Conservation (phyloP, 1,284 basidiomycete genomes). For the Filobasidium uniguttulatum region DNA sequence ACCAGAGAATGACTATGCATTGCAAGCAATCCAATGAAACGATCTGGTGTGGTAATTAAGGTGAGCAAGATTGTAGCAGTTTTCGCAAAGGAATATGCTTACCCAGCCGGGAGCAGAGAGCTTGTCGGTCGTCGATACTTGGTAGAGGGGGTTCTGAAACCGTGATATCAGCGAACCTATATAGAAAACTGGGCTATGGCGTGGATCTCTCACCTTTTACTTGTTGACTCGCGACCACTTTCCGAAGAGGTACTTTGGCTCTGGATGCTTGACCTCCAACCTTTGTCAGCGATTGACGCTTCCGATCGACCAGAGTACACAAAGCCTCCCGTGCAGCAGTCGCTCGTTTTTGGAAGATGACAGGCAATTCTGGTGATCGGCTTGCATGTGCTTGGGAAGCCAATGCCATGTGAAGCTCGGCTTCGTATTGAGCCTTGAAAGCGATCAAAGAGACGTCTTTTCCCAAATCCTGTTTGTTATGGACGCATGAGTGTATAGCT, state of each 20-base stretch:
- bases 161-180: too few relatives aligned
- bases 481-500: too few relatives aligned
- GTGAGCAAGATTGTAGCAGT: too few relatives aligned
- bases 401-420: constrained; percentile 21
- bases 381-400: constrained; percentile 18
- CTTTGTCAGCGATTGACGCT: constrained; percentile 24
- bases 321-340: constrained; percentile 33
- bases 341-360: constrained; percentile 10
- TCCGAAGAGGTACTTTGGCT: constrained; percentile 14
- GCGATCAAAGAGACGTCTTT: constrained; percentile 14
- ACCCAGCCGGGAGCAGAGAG: background rate
- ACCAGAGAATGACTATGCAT: constrained; percentile 8
- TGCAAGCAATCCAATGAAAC: constrained; percentile 1
- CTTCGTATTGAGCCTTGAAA: constrained; percentile 18
- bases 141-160: background rate
- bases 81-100: background rate
- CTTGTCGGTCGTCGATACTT: background rate
- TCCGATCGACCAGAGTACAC: constrained; percentile 29
- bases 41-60: background rate
- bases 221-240: background rate
- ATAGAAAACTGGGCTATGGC: too few relatives aligned
- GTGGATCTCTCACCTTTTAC: too few relatives aligned
- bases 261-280: constrained; percentile 11
- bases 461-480: constrained; percentile 13
- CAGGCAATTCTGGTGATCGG: background rate